Conservation (phyloP, 768 basidiomycete genomes). For the Termitomyces sp. region DNA sequence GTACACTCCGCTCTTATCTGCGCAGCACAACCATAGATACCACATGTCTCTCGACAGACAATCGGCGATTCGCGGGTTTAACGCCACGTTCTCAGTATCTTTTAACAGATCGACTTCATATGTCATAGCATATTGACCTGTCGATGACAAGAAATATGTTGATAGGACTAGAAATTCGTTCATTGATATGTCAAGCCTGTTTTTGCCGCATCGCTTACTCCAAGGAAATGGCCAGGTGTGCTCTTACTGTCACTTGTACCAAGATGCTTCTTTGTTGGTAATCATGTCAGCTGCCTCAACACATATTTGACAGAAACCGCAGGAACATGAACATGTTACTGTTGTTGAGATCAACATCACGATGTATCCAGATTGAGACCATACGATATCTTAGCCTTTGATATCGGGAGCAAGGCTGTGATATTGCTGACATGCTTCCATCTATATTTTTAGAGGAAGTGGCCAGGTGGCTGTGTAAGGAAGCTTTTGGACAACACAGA, state of each 20-base stretch:
- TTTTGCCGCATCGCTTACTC: no score
- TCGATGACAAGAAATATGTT: no score
- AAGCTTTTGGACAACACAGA: constrained; percentile 1
- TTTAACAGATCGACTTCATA: no score
- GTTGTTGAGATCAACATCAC: not conserved
- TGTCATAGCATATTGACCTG: not conserved
- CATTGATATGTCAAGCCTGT: no score
- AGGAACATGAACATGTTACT: not conserved
- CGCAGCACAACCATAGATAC: not conserved
- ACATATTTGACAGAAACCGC: no score
- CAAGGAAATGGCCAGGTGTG: not conserved
- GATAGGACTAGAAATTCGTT: not conserved
- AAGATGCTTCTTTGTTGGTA: not conserved
- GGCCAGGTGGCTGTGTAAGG: constrained; percentile 1
- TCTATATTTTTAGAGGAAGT: not conserved
- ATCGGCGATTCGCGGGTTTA: constrained; percentile 1
- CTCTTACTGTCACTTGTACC: not conserved
- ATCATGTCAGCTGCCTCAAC: not conserved
- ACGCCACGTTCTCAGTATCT: not conserved
- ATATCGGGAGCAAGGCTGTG: not conserved
- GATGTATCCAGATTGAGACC: not conserved
- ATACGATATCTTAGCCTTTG: not conserved
- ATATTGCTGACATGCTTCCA: not conserved
- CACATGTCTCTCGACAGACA: not conserved
- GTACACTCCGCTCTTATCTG: not conserved